Percentiles rank a stretch among this genome's conserved stretches.
These are phyloP conservation scores for Botrytis pseudocinerea DNA, from an alignment of 2,329 filamentous ascomycete genomes.

Conservation along the genomic window DNA sequence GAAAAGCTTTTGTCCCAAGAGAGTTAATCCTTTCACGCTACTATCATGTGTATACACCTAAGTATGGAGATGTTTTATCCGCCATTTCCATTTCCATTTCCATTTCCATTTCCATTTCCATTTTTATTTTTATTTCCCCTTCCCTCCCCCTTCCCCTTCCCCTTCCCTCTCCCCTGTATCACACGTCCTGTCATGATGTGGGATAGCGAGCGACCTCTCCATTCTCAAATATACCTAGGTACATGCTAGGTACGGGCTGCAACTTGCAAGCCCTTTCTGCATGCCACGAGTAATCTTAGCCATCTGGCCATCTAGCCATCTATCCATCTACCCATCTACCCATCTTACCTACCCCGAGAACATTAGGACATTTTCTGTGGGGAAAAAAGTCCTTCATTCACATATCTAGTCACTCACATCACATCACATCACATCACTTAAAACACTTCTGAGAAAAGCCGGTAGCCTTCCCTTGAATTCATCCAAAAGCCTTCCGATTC, in stretches of 20 bases:
- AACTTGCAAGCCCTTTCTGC: conserved; percentile 4
- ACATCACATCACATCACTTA: neutral
- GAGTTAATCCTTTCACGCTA: neutral
- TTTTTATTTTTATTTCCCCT: neutral
- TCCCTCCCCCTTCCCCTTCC: neutral
- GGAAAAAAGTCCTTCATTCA: neutral
- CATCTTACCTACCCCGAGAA: neutral
- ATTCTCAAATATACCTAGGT: neutral
- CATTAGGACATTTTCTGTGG: neutral
- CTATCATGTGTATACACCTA: neutral
- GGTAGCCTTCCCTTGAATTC: neutral
- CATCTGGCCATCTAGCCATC: neutral
- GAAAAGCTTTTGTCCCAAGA: neutral
- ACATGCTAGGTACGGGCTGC: neutral
- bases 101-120: too few relatives aligned
- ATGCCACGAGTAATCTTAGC: conserved; percentile 13
- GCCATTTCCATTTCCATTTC: neutral
- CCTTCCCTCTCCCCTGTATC: neutral
- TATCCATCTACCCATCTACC: neutral
- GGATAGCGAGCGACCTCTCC: neutral
- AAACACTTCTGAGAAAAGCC: neutral
- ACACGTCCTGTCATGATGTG: neutral
- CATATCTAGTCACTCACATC: neutral
- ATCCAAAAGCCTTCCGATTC: conserved; percentile 3
- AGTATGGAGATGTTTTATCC: neutral